Base-by-base conservation (phyloP, 257 asterid species). In the Cordia subcordata region DNA sequence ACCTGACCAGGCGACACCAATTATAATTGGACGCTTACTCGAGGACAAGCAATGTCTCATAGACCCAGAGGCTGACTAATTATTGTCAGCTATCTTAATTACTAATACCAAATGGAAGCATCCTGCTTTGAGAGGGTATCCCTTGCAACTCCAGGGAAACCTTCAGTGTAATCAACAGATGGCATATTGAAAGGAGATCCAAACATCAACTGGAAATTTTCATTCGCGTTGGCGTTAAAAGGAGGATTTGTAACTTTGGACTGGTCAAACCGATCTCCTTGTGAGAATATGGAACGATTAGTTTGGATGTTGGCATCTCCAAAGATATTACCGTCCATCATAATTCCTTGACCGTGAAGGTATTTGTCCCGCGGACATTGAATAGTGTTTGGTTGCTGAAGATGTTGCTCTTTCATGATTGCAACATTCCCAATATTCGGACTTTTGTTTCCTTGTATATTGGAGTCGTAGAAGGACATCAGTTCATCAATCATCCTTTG, bases 401-500 rank as follows among this genome's bases (percentile, higher is more conserved):
- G 60, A 13, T 66, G 17, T 40, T 55, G 86, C 61, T 75, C 84
- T 71, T 78, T 75, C 13, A 71, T 38, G 11, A 55, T 53, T 3
- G 68, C 33, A 44, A 44, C 14, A 37, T 58, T 82, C 14, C 72
- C 71, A 2, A 56, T 10, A 62, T 57, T 69, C 13, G 72, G 27
- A 62, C 49, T 69, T 58, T 68, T 75, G 75, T 71, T 76, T 35
- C 65, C 75, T 63, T 79, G 87, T 44, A 82, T 64, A 50, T 82
- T 80, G 6, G 33, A 63, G 3, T 85, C 96, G 2, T 88, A 88
- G 10, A 72, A 60, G 0, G 94, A 81, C 96, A 88, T 81, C 5
- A 88, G 94, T 20, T 83, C 90, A 3, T 42, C 71, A 60, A 88
- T 83, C 84, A 71, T 78, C 71, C 85, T 83, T 71, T 83, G 88